Evolutionary conservation across 2,329 filamentous ascomycete genomes (phyloP), one percentile per base, ranked within the genome.

Genomic region (Aspergillus thermomutatus): DNA sequence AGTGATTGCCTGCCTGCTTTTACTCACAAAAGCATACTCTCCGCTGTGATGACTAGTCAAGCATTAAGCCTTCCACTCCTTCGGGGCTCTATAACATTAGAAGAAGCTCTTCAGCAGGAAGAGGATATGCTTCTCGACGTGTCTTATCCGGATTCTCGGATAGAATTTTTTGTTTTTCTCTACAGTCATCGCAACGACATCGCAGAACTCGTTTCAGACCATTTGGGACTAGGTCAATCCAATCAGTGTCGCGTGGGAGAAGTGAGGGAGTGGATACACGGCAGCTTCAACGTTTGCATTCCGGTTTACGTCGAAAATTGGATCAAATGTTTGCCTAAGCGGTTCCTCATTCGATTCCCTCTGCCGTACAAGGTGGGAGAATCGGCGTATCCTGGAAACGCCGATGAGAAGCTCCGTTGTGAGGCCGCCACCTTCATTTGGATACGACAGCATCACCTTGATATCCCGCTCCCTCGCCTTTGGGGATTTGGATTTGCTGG

Each of bases 351-450:
- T 28, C 46, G 66, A 48, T 65, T 69, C 27, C 68, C 64, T 11
- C 53, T 70, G 19, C 64, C 67, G 14, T 69, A 66, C 46, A 58
- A 72, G 51, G 60, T 76, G 4, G 77, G 75, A 9, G 77, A 79
- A 53, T 55, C 53, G 14, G 56, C 47, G 25, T 50, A 65, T 55
- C 75, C 75, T 11, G 77, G 76, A 11, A 78, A 71, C 45, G 68
- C 71, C 14, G 72, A 80, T 34, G 77, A 80, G 65, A 80, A 80
- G 50, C 52, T 70, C 31, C 65, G 66, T 19, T 79, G 64, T 55
- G 75, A 79, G 64, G 74, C 69, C 11, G 75, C 69, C 2, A 74
- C 74, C 2, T 79, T 73, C 59, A 64, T 71, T 23, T 78, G 72
- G 73, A 63, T 78, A 3, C 57, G 72, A 37, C 63, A 73, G 17